Base-by-base conservation (phyloP, 1,284 basidiomycete genomes). In the Fistulina hepatica region DNA sequence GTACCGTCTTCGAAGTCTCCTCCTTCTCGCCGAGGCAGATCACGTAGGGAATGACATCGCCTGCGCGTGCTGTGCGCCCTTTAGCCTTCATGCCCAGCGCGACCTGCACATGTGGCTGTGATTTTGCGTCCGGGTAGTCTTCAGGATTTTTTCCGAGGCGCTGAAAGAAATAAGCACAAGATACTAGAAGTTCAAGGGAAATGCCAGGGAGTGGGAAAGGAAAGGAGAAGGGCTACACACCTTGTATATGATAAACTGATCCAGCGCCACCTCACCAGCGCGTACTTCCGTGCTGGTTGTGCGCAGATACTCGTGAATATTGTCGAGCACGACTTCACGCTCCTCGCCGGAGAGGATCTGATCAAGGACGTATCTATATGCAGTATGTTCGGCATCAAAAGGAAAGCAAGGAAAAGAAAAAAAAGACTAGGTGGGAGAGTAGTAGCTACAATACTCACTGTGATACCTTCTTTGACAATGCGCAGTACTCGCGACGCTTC, bases 401-500 rank as follows among this genome's bases (percentile, higher is more conserved):
- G 10, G 6, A 11, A 10, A n/a, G 24, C 11, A 31, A n/a, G 5
- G n/a, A 34, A 16, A 26, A 28, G 4, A 24, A 19, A 21, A n/a
- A n/a, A n/a, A n/a, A 21, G 15, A 15, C 5, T 24, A 9, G 13
- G 34, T 35, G 23, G 39, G 25, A 25, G 11, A 20, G 27, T 11
- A 31, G 17, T 9, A 5, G 21, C 21, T 2, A 28, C 8, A 21
- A 20, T 10, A 69, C 86, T 48, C 49, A 94, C 88, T 84, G 80
- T 1, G 92, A 97, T 12, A 92, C 81, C 37, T 78, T 80, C 64
- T 98, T 99, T 2, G 90, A 94, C 32, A 99, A 60, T 3, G 75
- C 73, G 49, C 84, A 95, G 60, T 91, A 99, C 58, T 98, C 95
- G 65, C 95, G 69, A 34, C 95, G 78, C 61, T 97, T 98, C 95